Evolutionary conservation across 768 basidiomycete species (phyloP), one percentile per base, ranked within the genome.

Genomic region (Termitomyces titanicus): DNA sequence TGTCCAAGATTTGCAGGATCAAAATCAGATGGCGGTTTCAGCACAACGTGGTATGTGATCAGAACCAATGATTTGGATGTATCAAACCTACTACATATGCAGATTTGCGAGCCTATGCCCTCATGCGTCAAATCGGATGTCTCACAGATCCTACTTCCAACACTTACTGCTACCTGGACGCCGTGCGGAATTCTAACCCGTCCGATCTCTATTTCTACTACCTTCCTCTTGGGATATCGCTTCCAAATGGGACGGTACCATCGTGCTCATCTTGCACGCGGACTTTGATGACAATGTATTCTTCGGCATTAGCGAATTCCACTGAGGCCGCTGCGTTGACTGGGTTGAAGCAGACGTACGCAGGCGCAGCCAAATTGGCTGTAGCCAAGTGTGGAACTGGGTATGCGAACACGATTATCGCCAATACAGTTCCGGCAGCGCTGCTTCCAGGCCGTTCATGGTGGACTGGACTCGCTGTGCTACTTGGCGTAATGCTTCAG

Each of bases 191-290:
- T 57, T 31, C 75, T 3, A 81, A 83, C 54, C 81, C 87, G 0
- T 79, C 83, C 20, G 88, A 89, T 65, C 67, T 84, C n/a, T 90
- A 85, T 73, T 81, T 84, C 67, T 94, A 89, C 72, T 68, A 74
- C 34, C 76, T 93, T 11, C 85, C 86, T 3, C 77, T 86, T 11
- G 89, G 85, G 12, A 70, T 74, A 22, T 53, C 62, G 11, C 70
- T 90, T 1, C 84, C 85, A 5, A 73, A 76, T 54, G 69, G 70
- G 20, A 74, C 79, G 15, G 68, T 62, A 17, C 79, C 78, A 17
- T 75, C 81, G 15, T 93, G 91, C 66, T 85, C 82, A 3, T 55
- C 75, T 5, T 93, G 91, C 68, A 81, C 81, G 20, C 78, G 81
- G 66, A 75, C 67, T 57, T 57, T 89, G 10, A 78, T 93, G 79